Evolutionary conservation across 2,329 filamentous ascomycete species (phyloP).

Genomic region (Fusarium scirpi): DNA sequence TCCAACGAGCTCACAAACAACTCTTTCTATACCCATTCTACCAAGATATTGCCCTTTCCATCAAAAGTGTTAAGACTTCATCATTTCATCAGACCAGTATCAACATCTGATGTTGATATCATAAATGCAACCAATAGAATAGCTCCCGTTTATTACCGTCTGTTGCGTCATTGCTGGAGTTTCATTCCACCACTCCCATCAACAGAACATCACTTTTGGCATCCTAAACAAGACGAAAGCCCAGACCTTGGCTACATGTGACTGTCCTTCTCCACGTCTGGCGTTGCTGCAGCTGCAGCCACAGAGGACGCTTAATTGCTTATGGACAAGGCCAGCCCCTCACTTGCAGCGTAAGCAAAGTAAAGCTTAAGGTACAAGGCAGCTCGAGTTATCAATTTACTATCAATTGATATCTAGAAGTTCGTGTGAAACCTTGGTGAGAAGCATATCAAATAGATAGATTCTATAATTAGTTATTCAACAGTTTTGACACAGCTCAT

Average conservation of each 20-base stretch:
- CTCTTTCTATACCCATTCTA: neutral
- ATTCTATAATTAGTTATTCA: neutral
- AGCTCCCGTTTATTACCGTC: slow-evolving; percentile 21
- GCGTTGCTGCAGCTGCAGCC: slow-evolving; percentile 26
- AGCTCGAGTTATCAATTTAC: neutral
- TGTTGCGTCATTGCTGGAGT: slow-evolving; percentile 23
- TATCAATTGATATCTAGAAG: neutral
- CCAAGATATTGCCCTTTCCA: too few relatives aligned
- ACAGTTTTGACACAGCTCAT: neutral
- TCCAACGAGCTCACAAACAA: neutral
- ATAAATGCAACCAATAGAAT: slow-evolving; percentile 6
- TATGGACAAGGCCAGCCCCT: slow-evolving; percentile 31
- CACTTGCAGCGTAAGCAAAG: slow-evolving; percentile 22
- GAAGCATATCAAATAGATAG: neutral
- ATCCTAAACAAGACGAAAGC: neutral
- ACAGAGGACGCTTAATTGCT: slow-evolving; percentile 25
- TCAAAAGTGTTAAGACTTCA: neutral
- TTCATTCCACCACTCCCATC: slow-evolving; percentile 23
- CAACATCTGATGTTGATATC: neutral
- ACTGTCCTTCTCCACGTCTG: slow-evolving; percentile 25
- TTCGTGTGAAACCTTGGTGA: neutral
- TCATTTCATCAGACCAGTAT: neutral
- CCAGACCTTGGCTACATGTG: neutral
- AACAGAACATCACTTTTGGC: slow-evolving; percentile 8
- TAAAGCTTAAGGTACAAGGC: slow-evolving; percentile 15